Evolutionary conservation across 352 stramenopile species (phyloP).

Genomic region (Chrysophaeum taylorii): DNA sequence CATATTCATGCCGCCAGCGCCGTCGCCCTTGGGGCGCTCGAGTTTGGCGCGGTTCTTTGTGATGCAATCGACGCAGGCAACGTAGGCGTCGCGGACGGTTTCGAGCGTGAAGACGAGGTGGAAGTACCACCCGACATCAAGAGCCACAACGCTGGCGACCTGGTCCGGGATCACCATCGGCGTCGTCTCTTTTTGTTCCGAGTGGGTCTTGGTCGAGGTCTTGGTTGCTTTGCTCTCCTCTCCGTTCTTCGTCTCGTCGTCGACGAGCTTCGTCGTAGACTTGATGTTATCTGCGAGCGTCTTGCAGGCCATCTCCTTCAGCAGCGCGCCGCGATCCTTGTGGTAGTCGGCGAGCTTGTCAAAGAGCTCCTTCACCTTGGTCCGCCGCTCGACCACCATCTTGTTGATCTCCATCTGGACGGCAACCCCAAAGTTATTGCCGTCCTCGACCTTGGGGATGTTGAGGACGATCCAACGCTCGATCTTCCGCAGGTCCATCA

Average conservation of each 20-base stretch:
- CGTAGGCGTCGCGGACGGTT: constrained; percentile 29
- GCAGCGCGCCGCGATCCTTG: constrained; percentile 34
- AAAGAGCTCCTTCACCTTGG: constrained; percentile 32
- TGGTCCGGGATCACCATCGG: constrained; percentile 20
- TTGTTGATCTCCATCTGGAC: constrained; percentile 46
- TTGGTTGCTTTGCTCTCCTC: constrained; percentile 21
- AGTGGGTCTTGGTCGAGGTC: constrained; percentile 16
- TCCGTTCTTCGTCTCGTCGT: constrained; percentile 7
- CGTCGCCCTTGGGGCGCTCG: constrained; percentile 39
- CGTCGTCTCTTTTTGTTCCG: no score
- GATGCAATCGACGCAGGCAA: constrained; percentile 40
- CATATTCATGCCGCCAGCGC: constrained; percentile 21
- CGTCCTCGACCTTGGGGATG: constrained; percentile 41
- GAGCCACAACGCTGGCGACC: constrained; percentile 29
- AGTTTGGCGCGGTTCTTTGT: constrained; percentile 53
- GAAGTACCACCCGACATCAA: constrained; percentile 40
- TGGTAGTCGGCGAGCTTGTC: constrained; percentile 44
- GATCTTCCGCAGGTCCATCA: constrained; percentile 12
- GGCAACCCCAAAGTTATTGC: constrained; percentile 59
- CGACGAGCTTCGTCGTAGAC: constrained; percentile 22
- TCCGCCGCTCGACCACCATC: constrained; percentile 33
- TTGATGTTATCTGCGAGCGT: constrained; percentile 18
- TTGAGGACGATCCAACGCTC: constrained; percentile 28
- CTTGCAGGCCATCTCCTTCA: constrained; percentile 36
- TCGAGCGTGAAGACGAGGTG: constrained; percentile 32